Evolutionary conservation across 1,139 yeast species (phyloP).

Genomic region (Diutina pseudorugosa): DNA sequence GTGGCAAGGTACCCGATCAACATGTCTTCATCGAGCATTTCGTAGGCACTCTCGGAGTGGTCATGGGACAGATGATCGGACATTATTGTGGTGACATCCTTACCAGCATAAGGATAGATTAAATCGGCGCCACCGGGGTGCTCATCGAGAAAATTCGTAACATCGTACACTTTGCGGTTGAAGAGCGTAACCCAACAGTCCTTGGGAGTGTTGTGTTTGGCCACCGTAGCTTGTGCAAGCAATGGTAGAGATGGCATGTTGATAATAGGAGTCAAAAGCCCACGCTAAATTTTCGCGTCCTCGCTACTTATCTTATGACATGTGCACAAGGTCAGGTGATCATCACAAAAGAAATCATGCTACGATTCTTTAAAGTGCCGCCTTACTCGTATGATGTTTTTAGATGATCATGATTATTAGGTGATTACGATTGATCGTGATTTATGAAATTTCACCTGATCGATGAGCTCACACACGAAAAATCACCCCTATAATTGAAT

Average conservation of each 20-base stretch:
- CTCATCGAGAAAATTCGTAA: conserved; percentile 63
- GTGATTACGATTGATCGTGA: no score
- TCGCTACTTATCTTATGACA: background rate
- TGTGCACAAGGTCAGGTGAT: background rate
- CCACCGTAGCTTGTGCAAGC: conserved; percentile 23
- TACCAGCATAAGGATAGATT: conserved; percentile 67
- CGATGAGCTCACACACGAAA: no score
- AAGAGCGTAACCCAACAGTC: conserved; percentile 75
- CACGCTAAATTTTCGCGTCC: background rate
- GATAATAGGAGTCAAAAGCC: background rate
- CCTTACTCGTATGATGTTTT: background rate
- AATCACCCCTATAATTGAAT: background rate
- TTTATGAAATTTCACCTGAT: no score
- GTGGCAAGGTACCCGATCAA: conserved; percentile 37
- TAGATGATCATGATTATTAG: no score
- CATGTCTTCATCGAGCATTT: conserved; percentile 69
- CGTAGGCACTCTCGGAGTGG: conserved; percentile 82
- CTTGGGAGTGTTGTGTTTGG: conserved; percentile 33
- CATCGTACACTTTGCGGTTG: conserved; percentile 68
- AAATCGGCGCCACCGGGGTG: conserved; percentile 85
- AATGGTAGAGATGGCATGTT: conserved; percentile 7
- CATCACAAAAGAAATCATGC: background rate
- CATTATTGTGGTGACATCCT: conserved; percentile 71
- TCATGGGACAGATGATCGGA: conserved; percentile 58
- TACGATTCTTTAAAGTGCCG: background rate